Base-by-base conservation (phyloP, 352 stramenopile genomes). In the Detonula confervacea region DNA sequence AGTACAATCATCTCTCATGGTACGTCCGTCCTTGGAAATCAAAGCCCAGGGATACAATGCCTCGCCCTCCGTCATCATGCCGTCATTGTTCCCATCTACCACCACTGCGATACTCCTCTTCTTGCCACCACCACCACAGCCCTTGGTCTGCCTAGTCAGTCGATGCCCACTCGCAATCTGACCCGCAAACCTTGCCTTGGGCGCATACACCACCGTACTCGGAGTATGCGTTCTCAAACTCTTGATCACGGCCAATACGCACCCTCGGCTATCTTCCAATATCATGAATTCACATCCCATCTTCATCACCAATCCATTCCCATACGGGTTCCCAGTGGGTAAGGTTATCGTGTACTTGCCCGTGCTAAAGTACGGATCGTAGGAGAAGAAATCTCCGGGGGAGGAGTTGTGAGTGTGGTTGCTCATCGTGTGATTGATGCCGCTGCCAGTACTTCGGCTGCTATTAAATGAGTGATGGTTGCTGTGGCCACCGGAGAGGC, bases 31-130 rank as follows among this genome's bases (percentile, higher is more conserved):
- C 35, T 84, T 84, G 16, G 59, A 7, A 14, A 84, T 67, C 51
- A 84, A 71, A 3, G 71, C 77, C 77, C 77, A 84, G 9, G 77
- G 77, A 74, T 75, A 84, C 47, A 77, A 62, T 55, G 49, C 7
- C 49, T 78, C 47, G 18, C 29, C 55, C 12, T 20, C 29, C 18
- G 47, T n/a, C 2, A 20, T 37, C 22, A 20, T 29, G 46, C 25
- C 59, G 14, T 37, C 33, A 46, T 64, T 35, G 46, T 73, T 51
- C 37, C 24, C 63, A 8, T 44, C 47, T 2, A 29, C 66, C 66
- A 25, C 54, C 27, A 47, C 27, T 27, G 27, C 46, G 6, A 44
- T n/a, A 27, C 33, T 35, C 24, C 52, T n/a, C 16, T 25, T 47
- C n/a, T n/a, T n/a, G n/a, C n/a, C n/a, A n/a, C n/a, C n/a, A n/a